Evolutionary conservation across 768 basidiomycete genomes (phyloP).

Genomic region (Rhizopogon vulgaris): DNA sequence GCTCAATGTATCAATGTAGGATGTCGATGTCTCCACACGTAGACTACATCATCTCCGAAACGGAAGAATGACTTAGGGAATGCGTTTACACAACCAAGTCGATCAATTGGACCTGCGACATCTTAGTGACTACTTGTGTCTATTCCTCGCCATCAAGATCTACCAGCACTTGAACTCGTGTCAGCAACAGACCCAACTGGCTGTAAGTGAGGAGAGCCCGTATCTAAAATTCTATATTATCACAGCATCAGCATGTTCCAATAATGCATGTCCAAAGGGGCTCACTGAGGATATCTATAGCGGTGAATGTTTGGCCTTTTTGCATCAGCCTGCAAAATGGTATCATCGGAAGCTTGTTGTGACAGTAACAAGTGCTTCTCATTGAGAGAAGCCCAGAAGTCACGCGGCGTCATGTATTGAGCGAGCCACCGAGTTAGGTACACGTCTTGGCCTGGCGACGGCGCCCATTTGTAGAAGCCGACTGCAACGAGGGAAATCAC

Average conservation of each 20-base stretch:
- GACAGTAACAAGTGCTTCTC: constrained; percentile 47
- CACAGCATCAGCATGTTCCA: constrained; percentile 2
- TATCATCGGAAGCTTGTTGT: constrained; percentile 32
- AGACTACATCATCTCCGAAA: neutral
- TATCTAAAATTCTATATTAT: constrained; percentile 43
- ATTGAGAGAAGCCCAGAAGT: constrained; percentile 51
- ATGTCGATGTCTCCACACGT: too few species aligned
- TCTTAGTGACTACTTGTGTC: neutral
- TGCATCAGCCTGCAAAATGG: constrained; percentile 38
- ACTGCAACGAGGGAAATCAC: constrained; percentile 44
- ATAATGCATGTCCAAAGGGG: neutral
- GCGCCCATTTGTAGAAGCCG: constrained; percentile 64
- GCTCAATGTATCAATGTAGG: neutral
- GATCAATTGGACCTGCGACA: neutral
- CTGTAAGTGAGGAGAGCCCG: constrained; percentile 54
- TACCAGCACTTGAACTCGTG: constrained; percentile 29
- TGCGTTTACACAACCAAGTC: neutral
- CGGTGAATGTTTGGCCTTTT: constrained; percentile 47
- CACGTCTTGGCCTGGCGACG: constrained; percentile 51
- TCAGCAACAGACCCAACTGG: constrained; percentile 46
- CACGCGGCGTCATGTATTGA: constrained; percentile 45
- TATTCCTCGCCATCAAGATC: constrained; percentile 10
- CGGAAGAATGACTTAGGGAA: neutral
- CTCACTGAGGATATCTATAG: constrained; percentile 72
- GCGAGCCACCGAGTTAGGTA: constrained; percentile 65